Base-by-base conservation (phyloP, 129 eudicot genomes). In the Pulicaria dysenterica region DNA sequence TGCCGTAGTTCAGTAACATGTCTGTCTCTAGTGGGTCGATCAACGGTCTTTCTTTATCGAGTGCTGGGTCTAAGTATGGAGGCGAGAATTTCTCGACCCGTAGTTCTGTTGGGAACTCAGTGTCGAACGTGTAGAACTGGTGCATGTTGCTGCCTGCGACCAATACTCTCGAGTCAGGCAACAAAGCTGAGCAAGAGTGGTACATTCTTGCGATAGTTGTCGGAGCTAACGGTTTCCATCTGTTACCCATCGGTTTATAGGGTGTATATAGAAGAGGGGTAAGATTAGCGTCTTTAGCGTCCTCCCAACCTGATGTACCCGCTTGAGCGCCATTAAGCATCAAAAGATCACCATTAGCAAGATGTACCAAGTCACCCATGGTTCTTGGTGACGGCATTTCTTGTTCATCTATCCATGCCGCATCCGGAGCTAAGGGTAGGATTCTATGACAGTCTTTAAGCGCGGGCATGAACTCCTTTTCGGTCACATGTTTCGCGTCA, bases 141-240 rank as follows among this genome's bases (percentile, higher is more conserved):
- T 92, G 83, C 19, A 80, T 41, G 82, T 93, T 93, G 56, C 96
- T 89, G 4, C 98, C 98, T 0, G 95, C 92, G 3, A 93, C 88
- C 64, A 93, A 51, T 34, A 93, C 70, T 31, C 67, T 59, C 0
- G 88, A 85, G 34, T 80, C 86, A 0, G 95, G 84, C 40, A 93
- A 74, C 41, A 93, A 77, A 0, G 95, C 92, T 0, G 92, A 73
- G 45, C 70, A 5, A 0, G 98, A 89, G 68, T 93, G 98, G 69
- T 93, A 93, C 98, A 93, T 87, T 34, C 98, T 62, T 0, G 98
- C 82, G 4, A 89, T 83, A 1, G 37, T 36, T 0, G 92, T 65
- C 0, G 96, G 81, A 1, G 49, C 5, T 2, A 89, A 13, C 16
- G 67, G 74, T 62, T 60, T 73, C 34, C 87, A 93, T 48, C 98